Percentiles rank a stretch among this genome's conserved stretches.
phyloP scores from a whole-genome alignment of 177 flowering plant genomes.

The Vitis hybrid region DNA sequence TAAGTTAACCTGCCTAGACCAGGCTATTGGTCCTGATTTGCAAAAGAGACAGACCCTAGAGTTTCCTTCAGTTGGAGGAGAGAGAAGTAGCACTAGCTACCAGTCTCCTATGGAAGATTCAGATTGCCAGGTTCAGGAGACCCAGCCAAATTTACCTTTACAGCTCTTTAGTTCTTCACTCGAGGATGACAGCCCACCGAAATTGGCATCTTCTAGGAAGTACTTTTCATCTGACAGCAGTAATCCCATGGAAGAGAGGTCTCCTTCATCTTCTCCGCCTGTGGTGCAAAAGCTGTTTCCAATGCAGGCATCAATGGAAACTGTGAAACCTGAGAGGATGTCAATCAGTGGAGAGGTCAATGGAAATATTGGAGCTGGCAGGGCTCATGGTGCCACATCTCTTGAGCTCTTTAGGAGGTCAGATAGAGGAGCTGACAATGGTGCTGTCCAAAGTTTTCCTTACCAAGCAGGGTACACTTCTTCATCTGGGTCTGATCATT shows the following conservation, averaged over 20 bases:
- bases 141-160: conserved; percentile 45
- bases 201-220: conserved; percentile 50
- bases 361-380: conserved; percentile 35
- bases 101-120: conserved; percentile 63
- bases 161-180: conserved; percentile 82
- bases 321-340: conserved; percentile 34
- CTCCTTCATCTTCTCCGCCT: conserved; percentile 78
- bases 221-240: conserved; percentile 89
- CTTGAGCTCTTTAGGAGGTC: conserved; percentile 58
- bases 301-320: conserved; percentile 43
- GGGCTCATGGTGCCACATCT: conserved; percentile 35
- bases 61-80: conserved; percentile 38
- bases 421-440: conserved; percentile 35
- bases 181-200: conserved; percentile 61
- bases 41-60: conserved; percentile 28
- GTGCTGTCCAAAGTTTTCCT: conserved; percentile 45
- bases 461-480: conserved; percentile 66
- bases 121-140: conserved; percentile 48
- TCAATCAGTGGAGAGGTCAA: conserved; percentile 34
- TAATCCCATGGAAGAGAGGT: conserved; percentile 70
- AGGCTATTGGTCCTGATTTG: conserved; percentile 23
- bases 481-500: conserved; percentile 83
- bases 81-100: conserved; percentile 50
- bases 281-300: conserved; percentile 70
- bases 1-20: conserved; percentile 35